Base-by-base conservation (phyloP, 2,329 filamentous ascomycete genomes). In the Claviceps quebecensis region DNA sequence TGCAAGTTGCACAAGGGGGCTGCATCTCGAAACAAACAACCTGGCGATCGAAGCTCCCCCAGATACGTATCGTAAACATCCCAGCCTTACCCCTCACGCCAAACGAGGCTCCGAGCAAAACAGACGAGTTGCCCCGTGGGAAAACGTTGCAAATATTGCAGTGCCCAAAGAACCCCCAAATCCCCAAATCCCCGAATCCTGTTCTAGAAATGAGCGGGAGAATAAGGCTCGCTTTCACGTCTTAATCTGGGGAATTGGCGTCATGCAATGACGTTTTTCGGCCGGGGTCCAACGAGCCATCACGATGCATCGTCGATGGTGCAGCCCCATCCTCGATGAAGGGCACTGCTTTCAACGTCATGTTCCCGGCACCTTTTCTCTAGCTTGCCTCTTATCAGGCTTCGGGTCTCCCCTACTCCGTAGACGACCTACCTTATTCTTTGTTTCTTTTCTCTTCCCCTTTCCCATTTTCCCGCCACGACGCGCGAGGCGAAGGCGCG, bases 231-330 rank as follows among this genome's bases (percentile, higher is more conserved):
- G 39, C 17, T 41, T 17, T 9, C n/a, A 39, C 8, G 7, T 9
- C 7, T 17, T 14, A 49, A 41, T 43, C 38, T 22, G 36, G 23
- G 38, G 50, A n/a, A 16, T 23, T 7, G 37, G 45, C 45, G 45
- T 52, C 45, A 52, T 47, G 54, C 23, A 17, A 52, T 55, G 49
- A 54, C 47, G 52, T 52, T 55, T 29, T 16, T 17, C 4, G 29
- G 37, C 49, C 43, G 52, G 47, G 50, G 48, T 53, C 51, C 38
- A 39, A 13, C 17, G n/a, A 29, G 11, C 23, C 29, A 52, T 38
- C 17, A 52, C 50, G 38, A 29, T 29, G 38, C 17, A 56, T 57
- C 48, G 53, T 53, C 53, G 56, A 57, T 57, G 50, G 50, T 48
- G 39, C 47, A 43, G 49, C 52, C 52, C 26, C 34, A 26, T 50